Base-by-base conservation (phyloP, 106 monocot genomes). In the Dendrobium chrysotoxum region DNA sequence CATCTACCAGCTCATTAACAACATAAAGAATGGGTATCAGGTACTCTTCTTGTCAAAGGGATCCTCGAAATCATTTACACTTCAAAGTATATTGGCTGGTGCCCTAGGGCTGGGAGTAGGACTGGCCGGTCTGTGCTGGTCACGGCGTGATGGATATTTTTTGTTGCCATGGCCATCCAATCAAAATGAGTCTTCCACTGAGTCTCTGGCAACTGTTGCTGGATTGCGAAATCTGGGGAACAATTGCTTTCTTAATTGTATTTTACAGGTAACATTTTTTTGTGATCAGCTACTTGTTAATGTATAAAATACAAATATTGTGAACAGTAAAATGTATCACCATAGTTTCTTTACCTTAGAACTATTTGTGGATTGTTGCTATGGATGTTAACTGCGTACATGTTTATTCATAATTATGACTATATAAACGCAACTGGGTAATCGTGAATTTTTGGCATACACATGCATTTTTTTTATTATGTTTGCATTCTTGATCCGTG, bases 231-330 rank as follows among this genome's bases (percentile, higher is more conserved):
- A 96, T 86, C 84, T 96, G 57, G 93, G 95, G 53, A 96, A 93
- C 73, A 96, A 93, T 84, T 96, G 95, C 84, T 96, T 95, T 76
- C 86, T 96, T 46, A 96, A 96, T 87, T 93, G 89, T 21, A 86
- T 96, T 38, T 82, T 96, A 40, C 95, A 96, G 93, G 95, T 95
- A 89, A 74, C 28, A 39, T 76, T 18, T 20, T 47, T 76, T 75
- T n/a, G 74, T 40, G 20, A 42, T 10, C 28, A 25, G 28, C 0
- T 70, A 20, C 68, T 31, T 40, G 6, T 26, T 73, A 2, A 7
- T 35, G 70, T 70, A 23, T 23, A 61, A 23, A 30, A 28, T 68
- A 68, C 8, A 13, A 66, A 66, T 1, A 23, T 61, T 61, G 61
- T 50, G 61, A 23, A 61, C 0, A 23, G 23, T 26, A 65, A 65